Evolutionary conservation across 257 asterid species (phyloP), one percentile per base, ranked within the genome.

Genomic region (Fraxinus anomala): DNA sequence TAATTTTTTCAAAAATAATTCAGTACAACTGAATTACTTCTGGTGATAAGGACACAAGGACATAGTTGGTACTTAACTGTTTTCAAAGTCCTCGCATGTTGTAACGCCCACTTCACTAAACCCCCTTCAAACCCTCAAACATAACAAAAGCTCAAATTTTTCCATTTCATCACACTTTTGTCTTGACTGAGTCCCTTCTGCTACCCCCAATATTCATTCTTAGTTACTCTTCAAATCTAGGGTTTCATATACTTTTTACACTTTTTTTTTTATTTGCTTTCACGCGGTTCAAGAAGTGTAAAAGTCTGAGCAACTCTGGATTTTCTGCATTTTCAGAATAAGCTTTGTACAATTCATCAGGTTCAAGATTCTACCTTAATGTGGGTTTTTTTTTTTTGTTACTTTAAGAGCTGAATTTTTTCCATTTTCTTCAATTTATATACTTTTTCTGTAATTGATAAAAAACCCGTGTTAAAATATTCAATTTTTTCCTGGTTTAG

Each of bases 161-260:
- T 77, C 87, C 75, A 85, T 80, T 89, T 83, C 86, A 72, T 85
- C 86, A 77, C 86, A 87, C 96, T 88, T 89, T 92, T 91, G 96
- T 92, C 94, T 86, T 94, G 84, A 80, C 82, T 86, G 51, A 42
- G 87, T 82, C 82, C 83, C 83, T 76, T 86, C 84, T 72, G 89
- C 83, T 33, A 33, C 81, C 82, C 80, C 81, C 84, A 51, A 78
- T 85, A 76, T 83, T 80, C 68, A 69, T 70, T 44, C 42, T 71
- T 19, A 21, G 69, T 37, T 85, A 24, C 85, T 76, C 86, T 47
- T 87, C 83, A 87, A 91, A 91, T 91, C 98, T 94, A 91, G 96
- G 98, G 91, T 91, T 91, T 90, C 83, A 8, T 47, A 72, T 74
- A 59, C 42, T 78, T 51, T 78, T 70, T 73, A 76, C 73, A 40